Evolutionary conservation across 352 stramenopile species (phyloP), one percentile per base, ranked within the genome.

Genomic region (Phytophthora cryptogea): DNA sequence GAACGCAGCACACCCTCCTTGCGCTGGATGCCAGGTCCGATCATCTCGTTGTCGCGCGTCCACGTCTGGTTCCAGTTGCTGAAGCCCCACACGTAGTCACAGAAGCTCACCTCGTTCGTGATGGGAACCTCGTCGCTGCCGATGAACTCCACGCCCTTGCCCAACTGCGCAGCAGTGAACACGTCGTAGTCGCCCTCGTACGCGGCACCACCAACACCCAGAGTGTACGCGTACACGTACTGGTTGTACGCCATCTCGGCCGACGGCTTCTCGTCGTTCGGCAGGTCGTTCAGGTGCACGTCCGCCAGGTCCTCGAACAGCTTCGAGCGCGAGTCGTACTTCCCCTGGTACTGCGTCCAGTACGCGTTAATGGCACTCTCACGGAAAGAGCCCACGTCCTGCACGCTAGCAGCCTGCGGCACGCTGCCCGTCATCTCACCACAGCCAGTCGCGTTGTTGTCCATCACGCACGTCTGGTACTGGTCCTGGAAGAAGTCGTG

Each of bases 1-100:
- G 74, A 80, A 46, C 80, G 80, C 6, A 90, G 57, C 58, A 88
- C 76, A 54, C 69, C 80, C 45, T 88, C 74, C 68, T 90, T 90
- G 62, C 76, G 78, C 71, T 90, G 74, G 33, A 73, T 63, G 32
- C 80, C 80, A 51, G 80, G 80, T 30, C 80, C 80, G 35, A 90
- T 80, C 60, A 73, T 71, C 48, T 88, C 67, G 66, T 82, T 80
- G 69, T 84, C 62, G 27, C 68, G 63, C 14, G 78, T 86, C 80
- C 78, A 88, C 55, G 80, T 88, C 32, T 61, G 59, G 71, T 90
- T 88, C 65, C 78, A 90, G 74, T 90, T 88, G 68, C 63, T 78
- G 61, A 73, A 90, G 35, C 52, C 59, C 80, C 80, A 90, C 45
- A 90, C 50, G 59, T 85, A 90, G 46, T 84, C 60, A 45, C 80